Evolutionary conservation across 495 filamentous ascomycete species (phyloP).

Genomic region (Pseudomonodictys pantanalensis): DNA sequence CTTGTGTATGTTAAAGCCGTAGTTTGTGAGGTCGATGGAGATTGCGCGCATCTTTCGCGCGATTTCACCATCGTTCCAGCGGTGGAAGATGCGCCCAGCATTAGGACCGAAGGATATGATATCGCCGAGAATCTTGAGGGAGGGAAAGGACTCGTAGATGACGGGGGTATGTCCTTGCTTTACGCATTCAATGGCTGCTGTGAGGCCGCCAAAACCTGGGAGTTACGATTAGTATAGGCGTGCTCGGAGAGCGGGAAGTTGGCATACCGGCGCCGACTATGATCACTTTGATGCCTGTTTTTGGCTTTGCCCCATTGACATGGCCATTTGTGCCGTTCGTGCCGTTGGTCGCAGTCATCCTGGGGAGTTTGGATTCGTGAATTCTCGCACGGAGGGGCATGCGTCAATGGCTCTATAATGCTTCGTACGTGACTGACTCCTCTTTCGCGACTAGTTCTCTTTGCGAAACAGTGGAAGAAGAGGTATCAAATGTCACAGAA

Average conservation of each 20-base stretch:
- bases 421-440: too few species aligned
- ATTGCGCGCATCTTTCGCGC: conserved; percentile 45
- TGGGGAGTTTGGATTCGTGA: conserved; percentile 24
- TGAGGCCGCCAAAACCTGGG: conserved; percentile 31
- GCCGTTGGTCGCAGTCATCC: conserved; percentile 13
- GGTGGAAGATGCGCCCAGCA: conserved; percentile 53
- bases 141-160: conserved; percentile 58
- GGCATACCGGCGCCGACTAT: conserved; percentile 37
- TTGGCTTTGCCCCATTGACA: conserved; percentile 14
- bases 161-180: conserved; percentile 30
- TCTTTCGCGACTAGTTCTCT: too few species aligned
- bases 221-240: conserved; percentile 1
- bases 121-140: conserved; percentile 58
- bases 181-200: conserved; percentile 31
- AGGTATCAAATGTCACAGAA: background rate
- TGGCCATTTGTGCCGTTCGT: conserved; percentile 3
- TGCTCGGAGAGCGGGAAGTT: background rate
- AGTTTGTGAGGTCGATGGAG: conserved; percentile 52
- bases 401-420: background rate
- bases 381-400: conserved; percentile 26
- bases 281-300: conserved; percentile 38
- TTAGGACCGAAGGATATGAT: conserved; percentile 65
- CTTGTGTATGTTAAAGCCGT: conserved; percentile 56
- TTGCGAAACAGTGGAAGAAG: too few species aligned
- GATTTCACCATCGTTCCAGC: conserved; percentile 22